Percentiles rank a stretch among this genome's conserved stretches.
Conservation (phyloP, 108 stramenopile genomes). For the Cyclotella baltica region DNA sequence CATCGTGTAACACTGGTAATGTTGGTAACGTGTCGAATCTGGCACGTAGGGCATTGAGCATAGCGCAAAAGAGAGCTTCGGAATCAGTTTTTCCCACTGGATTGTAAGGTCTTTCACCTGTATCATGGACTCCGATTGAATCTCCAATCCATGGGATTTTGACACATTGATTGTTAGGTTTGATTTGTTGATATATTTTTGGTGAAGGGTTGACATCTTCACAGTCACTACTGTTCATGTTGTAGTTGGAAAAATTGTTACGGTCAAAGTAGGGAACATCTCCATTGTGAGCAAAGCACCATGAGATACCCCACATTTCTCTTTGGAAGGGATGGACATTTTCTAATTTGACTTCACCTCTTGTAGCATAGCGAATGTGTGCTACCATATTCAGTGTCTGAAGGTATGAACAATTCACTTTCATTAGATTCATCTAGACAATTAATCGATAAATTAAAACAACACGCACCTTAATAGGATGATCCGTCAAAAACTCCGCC, state of each 20-base stretch:
- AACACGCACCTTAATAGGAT: conserved; percentile 54
- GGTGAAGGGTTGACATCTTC: too few relatives aligned
- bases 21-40: conserved; percentile 72
- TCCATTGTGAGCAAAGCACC: conserved; percentile 87
- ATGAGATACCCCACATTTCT: conserved; percentile 74
- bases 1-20: conserved; percentile 72
- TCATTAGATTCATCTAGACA: too few relatives aligned
- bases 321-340: conserved; percentile 90
- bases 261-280: conserved; percentile 70
- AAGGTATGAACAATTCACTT: background rate
- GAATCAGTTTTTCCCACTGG: conserved; percentile 87
- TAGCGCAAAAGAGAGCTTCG: conserved; percentile 82
- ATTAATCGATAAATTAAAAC: too few relatives aligned
- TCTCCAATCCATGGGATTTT: conserved; percentile 49
- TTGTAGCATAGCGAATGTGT: conserved; percentile 89
- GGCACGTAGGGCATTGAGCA: conserved; percentile 77
- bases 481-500: conserved; percentile 66
- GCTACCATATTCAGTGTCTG: conserved; percentile 82
- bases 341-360: conserved; percentile 69
- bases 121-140: conserved; percentile 26
- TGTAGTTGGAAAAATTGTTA: too few relatives aligned
- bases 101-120: conserved; percentile 50
- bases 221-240: too few relatives aligned
- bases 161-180: conserved; percentile 10
- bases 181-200: conserved; percentile 6